phyloP scores from a whole-genome alignment of 1,284 basidiomycete genomes.

The Cerrena zonata region DNA sequence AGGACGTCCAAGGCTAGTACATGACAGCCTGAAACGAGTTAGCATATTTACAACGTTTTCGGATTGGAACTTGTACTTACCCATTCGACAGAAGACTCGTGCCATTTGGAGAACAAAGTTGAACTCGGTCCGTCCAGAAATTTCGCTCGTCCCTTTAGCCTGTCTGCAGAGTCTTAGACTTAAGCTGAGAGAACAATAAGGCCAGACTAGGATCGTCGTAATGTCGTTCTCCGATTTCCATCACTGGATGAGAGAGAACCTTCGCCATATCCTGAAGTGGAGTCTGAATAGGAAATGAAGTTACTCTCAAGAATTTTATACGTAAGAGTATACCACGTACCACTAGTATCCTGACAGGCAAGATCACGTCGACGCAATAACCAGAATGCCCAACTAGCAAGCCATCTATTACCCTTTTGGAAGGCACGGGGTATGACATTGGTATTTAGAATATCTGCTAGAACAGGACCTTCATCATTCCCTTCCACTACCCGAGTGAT shows the following conservation, averaged over 20 bases:
- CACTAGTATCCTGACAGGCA: slow-evolving; percentile 76
- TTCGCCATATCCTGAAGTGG: slow-evolving; percentile 68
- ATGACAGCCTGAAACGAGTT: slow-evolving; percentile 73
- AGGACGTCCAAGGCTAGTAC: slow-evolving; percentile 81
- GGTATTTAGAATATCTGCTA: slow-evolving; percentile 65
- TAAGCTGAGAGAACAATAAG: slow-evolving; percentile 84
- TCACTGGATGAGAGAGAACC: slow-evolving; percentile 46
- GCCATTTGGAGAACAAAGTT: slow-evolving; percentile 92
- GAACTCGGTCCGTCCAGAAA: slow-evolving; percentile 81
- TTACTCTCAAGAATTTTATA: neutral
- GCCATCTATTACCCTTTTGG: slow-evolving; percentile 81
- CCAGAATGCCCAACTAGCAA: slow-evolving; percentile 98
- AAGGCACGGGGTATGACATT: slow-evolving; percentile 83
- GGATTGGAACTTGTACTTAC: slow-evolving; percentile 40
- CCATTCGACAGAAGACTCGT: slow-evolving; percentile 87
- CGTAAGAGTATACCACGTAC: slow-evolving; percentile 37
- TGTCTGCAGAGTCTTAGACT: slow-evolving; percentile 84
- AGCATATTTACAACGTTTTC: neutral
- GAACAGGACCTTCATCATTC: slow-evolving; percentile 74
- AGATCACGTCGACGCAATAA: slow-evolving; percentile 78
- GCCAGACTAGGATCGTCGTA: slow-evolving; percentile 90
- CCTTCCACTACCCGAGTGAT: slow-evolving; percentile 80
- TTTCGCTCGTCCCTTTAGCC: slow-evolving; percentile 86
- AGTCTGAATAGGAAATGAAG: slow-evolving; percentile 43
- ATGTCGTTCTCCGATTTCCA: slow-evolving; percentile 75